A percentile compares a stretch with the other conserved stretches of the same genome.
Conservation (phyloP, 805 yeast species). For the Lipomyces kockii region DNA sequence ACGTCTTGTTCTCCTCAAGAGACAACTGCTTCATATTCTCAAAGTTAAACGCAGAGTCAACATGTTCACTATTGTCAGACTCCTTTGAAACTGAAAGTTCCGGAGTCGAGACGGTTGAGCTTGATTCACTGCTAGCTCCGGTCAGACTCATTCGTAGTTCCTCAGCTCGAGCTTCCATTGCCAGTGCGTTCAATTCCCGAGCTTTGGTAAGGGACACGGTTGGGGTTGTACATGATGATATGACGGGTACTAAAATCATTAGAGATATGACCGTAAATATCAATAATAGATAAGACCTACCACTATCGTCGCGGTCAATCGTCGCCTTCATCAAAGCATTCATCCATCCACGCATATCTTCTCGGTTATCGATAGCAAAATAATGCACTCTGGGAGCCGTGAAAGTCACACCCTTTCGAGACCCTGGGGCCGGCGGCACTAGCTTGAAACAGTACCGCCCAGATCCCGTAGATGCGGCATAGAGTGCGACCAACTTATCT, state of each 20-base stretch:
- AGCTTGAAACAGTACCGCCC: constrained; percentile 93
- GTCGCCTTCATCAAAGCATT: constrained; percentile 94
- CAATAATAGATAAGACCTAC: not conserved
- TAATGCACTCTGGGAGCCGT: constrained; percentile 96
- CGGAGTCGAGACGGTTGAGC: constrained; percentile 26
- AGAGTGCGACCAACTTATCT: constrained; percentile 81
- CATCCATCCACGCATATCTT: constrained; percentile 95
- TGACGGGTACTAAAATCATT: constrained; percentile 71
- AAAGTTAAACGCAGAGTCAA: not conserved
- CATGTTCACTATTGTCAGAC: constrained; percentile 26
- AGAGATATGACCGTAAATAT: not conserved
- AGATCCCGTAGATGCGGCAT: constrained; percentile 91
- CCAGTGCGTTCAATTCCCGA: constrained; percentile 59
- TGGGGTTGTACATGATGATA: constrained; percentile 93
- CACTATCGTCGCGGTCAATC: constrained; percentile 83
- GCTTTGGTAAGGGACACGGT: constrained; percentile 87
- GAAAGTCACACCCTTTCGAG: constrained; percentile 90
- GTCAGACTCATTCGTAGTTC: constrained; percentile 21
- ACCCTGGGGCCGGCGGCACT: constrained; percentile 97
- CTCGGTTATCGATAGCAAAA: constrained; percentile 90
- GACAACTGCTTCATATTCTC: constrained; percentile 17
- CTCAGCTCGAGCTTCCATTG: constrained; percentile 31
- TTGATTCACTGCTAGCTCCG: constrained; percentile 15
- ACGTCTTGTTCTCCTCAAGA: constrained; percentile 10
- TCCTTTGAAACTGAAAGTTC: constrained; percentile 26